Conservation (phyloP, 805 yeast genomes). For the Vanderwaltozyma yarrowii region DNA sequence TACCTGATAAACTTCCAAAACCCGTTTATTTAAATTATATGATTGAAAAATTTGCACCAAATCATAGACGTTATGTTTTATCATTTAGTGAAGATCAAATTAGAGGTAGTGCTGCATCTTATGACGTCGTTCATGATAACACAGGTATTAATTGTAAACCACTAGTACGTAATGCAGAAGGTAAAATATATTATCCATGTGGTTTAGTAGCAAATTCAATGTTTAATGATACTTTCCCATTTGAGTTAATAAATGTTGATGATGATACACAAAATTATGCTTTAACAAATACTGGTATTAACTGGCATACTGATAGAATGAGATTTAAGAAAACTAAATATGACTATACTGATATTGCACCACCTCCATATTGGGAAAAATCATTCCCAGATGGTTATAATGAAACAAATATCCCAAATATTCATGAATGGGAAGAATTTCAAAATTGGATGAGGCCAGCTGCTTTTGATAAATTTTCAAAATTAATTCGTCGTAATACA, state of each 20-base stretch:
- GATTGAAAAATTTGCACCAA: conserved; percentile 83
- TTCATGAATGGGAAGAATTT: conserved; percentile 68
- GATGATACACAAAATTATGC: conserved; percentile 29
- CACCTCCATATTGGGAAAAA: conserved; percentile 88
- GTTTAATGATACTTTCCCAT: conserved; percentile 78
- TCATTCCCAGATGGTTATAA: conserved; percentile 82
- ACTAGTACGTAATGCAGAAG: conserved; percentile 40
- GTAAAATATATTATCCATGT: conserved; percentile 77
- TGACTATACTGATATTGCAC: conserved; percentile 60
- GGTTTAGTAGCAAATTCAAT: conserved; percentile 88
- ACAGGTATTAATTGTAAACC: conserved; percentile 55
- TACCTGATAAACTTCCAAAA: conserved; percentile 61
- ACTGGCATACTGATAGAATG: conserved; percentile 74
- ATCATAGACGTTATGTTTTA: conserved; percentile 87
- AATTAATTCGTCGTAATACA: conserved; percentile 55
- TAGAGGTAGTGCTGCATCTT: conserved; percentile 59
- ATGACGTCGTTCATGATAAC: conserved; percentile 38
- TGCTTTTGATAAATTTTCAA: conserved; percentile 58
- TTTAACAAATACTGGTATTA: conserved; percentile 49
- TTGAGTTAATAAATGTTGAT: conserved; percentile 22
- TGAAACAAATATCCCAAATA: conserved; percentile 66
- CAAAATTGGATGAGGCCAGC: conserved; percentile 97
- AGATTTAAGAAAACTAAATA: conserved; percentile 68
- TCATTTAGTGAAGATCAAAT: conserved; percentile 81
- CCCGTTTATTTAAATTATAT: conserved; percentile 73